A percentile compares a stretch with the other conserved stretches of the same genome.
Evolutionary conservation across 768 basidiomycete species (phyloP).

Genomic region (Lenzites betulinus): DNA sequence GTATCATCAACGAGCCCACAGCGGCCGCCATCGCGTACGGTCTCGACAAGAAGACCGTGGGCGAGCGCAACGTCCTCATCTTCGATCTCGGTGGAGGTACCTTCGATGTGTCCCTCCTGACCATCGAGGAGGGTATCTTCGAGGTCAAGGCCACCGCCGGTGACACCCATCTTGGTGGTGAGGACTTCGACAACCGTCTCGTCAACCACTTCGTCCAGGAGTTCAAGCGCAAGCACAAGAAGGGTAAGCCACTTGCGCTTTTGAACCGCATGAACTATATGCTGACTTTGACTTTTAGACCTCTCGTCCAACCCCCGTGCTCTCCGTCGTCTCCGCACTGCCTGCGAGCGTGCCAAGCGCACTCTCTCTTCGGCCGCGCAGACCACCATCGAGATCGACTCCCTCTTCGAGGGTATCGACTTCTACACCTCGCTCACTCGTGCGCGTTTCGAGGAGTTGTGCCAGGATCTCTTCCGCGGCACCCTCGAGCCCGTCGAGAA

Average conservation of each 20-base stretch:
- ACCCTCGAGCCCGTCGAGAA: conserved; percentile 97
- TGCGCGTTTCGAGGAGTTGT: conserved; percentile 96
- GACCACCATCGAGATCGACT: conserved; percentile 97
- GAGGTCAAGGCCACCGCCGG: conserved; percentile 98
- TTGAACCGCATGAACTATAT: conserved; percentile 12
- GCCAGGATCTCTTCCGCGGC: conserved; percentile 92
- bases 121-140: conserved; percentile 97
- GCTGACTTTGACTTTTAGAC: conserved; percentile 47
- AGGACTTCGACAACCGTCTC: conserved; percentile 97
- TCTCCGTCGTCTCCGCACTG: conserved; percentile 94
- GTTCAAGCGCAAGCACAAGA: conserved; percentile 98
- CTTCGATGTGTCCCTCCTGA: conserved; percentile 95
- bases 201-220: conserved; percentile 97
- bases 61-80: conserved; percentile 95
- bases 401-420: conserved; percentile 95
- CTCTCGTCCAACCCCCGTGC: conserved; percentile 91
- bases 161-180: conserved; percentile 98
- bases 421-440: conserved; percentile 98
- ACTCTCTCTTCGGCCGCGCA: conserved; percentile 96
- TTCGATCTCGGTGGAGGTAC: conserved; percentile 99
- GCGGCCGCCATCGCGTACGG: conserved; percentile 98
- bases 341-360: conserved; percentile 98
- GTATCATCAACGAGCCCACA: conserved; percentile 99
- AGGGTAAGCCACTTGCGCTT: conserved; percentile 49
- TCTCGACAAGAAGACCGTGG: conserved; percentile 89